phyloP scores from a whole-genome alignment of 2,329 filamentous ascomycete genomes.

The Nectriaceae sp. region DNA sequence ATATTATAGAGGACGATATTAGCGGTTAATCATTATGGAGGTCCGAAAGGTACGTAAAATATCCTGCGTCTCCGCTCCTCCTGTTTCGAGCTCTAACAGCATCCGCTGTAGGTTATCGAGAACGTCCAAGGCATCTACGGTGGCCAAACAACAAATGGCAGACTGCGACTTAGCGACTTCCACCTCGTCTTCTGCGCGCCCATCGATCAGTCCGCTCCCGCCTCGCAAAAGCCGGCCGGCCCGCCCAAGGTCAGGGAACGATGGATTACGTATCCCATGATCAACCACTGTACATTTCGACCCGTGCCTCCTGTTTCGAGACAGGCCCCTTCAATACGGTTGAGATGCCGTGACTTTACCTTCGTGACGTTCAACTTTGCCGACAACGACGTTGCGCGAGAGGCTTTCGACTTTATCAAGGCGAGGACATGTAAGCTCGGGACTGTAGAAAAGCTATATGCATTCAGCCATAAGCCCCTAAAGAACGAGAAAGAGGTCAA shows the following conservation, averaged over 20 bases:
- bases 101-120: constrained; percentile 47
- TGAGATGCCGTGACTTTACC: constrained; percentile 91
- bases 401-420: constrained; percentile 86
- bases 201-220: constrained; percentile 30
- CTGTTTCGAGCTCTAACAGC: constrained; percentile 17
- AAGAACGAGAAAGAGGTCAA: constrained; percentile 72
- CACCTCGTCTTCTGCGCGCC: constrained; percentile 58
- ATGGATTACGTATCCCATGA: constrained; percentile 95
- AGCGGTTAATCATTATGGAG: constrained; percentile 36
- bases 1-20: not conserved
- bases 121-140: constrained; percentile 62
- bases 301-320: constrained; percentile 70
- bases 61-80: not conserved
- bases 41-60: constrained; percentile 40
- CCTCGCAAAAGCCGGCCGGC: constrained; percentile 20
- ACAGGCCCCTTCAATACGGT: constrained; percentile 77
- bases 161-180: constrained; percentile 62
- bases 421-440: constrained; percentile 79
- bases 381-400: constrained; percentile 72
- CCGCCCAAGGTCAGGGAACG: constrained; percentile 59
- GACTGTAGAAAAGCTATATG: constrained; percentile 85
- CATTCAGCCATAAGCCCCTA: constrained; percentile 80
- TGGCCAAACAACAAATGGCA: constrained; percentile 58
- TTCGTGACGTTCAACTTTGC: constrained; percentile 89
- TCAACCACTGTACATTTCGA: constrained; percentile 76